Base-by-base conservation (phyloP, 2,329 filamentous ascomycete genomes). In the Chalaropsis thielavioides region DNA sequence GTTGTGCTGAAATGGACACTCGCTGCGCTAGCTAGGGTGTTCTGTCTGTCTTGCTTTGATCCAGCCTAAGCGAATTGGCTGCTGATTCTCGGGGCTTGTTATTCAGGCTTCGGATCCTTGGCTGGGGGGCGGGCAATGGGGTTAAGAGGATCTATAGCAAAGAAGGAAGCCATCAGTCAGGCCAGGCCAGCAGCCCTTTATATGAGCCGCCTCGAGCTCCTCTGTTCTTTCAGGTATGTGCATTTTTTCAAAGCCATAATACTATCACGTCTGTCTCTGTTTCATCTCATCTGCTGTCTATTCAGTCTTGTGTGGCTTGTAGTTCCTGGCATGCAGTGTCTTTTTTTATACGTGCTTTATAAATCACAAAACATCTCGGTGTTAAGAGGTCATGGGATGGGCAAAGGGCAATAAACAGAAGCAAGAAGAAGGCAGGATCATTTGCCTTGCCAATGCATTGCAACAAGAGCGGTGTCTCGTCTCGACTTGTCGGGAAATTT, bases 401-500 rank as follows among this genome's bases (percentile, higher is more conserved):
- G 15, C 15, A 46, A n/a, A 17, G 3, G 8, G 15, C 43, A n/a
- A 5, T 17, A 35, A 35, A 27, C 2, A 61, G 19, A 19, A 46
- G 31, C 7, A 40, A 10, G n/a, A 8, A 24, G 15, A 41, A 27
- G 31, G 22, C 31, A 41, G 59, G 54, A 58, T 58, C 54, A 38
- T 58, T 58, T 58, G 54, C 27, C 54, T 58, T 35, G 31, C 54
- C 54, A 11, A 35, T 35, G 24, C 54, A 41, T 61, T 61, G 38
- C 40, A 61, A 61, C 59, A 24, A 41, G 17, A 61, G 59, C 15
- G 59, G 38, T 46, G 38, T 41, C 59, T 41, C 35, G 59, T 61
- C 59, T 61, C 13, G n/a, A n/a, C n/a, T n/a, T n/a, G 19, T 61
- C 19, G 43, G 38, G 38, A 41, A 27, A 27, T 46, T 61, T 61